These are phyloP conservation scores for Pachysandra terminalis DNA, from an alignment of 164 flowering plant species.

Conservation along the genomic window DNA sequence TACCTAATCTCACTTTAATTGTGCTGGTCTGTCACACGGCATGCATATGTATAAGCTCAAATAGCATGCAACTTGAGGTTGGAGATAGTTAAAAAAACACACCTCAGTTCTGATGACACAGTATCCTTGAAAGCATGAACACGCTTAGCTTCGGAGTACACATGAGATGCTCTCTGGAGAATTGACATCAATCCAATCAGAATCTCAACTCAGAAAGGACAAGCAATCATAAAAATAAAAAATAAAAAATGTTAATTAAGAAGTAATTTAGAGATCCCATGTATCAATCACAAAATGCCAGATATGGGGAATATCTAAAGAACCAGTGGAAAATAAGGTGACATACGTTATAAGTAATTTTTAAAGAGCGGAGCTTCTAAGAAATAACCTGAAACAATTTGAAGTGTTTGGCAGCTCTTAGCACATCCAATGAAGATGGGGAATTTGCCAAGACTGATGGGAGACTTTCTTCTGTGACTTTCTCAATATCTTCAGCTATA, in stretches of 20 bases:
- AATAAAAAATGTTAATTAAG: too few species aligned
- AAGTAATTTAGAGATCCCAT: too few species aligned
- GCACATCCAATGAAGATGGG: conserved; percentile 73
- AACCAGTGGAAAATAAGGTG: not conserved
- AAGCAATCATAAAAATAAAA: not conserved
- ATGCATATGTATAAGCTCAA: too few species aligned
- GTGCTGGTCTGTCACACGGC: too few species aligned
- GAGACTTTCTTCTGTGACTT: conserved; percentile 54
- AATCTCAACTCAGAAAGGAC: not conserved
- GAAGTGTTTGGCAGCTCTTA: conserved; percentile 74
- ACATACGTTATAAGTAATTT: not conserved
- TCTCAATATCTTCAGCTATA: conserved; percentile 74
- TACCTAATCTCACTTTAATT: too few species aligned
- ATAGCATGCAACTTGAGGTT: too few species aligned
- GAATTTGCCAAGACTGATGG: conserved; percentile 49
- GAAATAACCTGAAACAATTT: conserved; percentile 74
- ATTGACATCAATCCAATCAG: not conserved
- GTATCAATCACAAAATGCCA: not conserved
- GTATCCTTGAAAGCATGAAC: conserved; percentile 88
- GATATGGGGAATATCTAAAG: too few species aligned
- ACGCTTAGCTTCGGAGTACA: conserved; percentile 91
- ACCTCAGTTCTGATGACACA: conserved; percentile 79
- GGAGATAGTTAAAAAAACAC: not conserved
- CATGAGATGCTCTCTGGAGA: conserved; percentile 91
- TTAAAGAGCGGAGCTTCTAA: not conserved